Evolutionary conservation across 2,329 filamentous ascomycete genomes (phyloP), one percentile per base, ranked within the genome.

Genomic region (Triangularia setosa): DNA sequence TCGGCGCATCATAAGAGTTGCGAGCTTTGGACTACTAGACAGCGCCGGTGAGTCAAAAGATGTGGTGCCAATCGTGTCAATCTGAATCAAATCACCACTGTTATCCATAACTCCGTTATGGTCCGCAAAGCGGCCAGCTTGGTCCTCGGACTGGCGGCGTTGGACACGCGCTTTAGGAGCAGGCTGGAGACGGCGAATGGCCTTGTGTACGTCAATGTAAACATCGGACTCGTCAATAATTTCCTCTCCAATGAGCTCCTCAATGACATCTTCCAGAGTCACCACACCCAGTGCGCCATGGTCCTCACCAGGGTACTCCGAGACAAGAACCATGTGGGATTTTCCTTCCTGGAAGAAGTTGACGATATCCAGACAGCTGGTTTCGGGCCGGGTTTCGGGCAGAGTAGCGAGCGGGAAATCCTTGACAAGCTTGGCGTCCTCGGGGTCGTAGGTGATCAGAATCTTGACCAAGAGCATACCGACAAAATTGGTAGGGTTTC

Each of bases 341-440:
- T 99, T 99, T 72, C 95, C 95, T 80, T 99, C 95, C 77, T 99
- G 95, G 81, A 99, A 99, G 78, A 97, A 99, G 79, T 99, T 99
- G 79, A 99, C 92, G 72, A 99, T 98, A 76, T 99, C 95, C 63
- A 99, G 79, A 75, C 95, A 99, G 79, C 93, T 97, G 0, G 95
- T 99, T 74, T 97, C 92, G 0, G 95, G 92, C 9, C 92, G 87
- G 0, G 95, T 99, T 77, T 99, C 95, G 1, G 96, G 95, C 6
- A 99, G 86, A 0, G 95, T 97, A 14, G 95, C 95, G 59, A 99
- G 83, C 7, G 93, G 89, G 74, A 99, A 97, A 67, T 98, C 94
- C 66, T 90, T 86, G 35, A 99, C 95, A 21, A 87, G 87, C 73
- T 90, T 91, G 73, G 85, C 87, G 73, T 99, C 95, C 76, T 99